These are phyloP conservation scores for Russula ochroleuca DNA, from an alignment of 768 basidiomycete species.

Conservation along the genomic window DNA sequence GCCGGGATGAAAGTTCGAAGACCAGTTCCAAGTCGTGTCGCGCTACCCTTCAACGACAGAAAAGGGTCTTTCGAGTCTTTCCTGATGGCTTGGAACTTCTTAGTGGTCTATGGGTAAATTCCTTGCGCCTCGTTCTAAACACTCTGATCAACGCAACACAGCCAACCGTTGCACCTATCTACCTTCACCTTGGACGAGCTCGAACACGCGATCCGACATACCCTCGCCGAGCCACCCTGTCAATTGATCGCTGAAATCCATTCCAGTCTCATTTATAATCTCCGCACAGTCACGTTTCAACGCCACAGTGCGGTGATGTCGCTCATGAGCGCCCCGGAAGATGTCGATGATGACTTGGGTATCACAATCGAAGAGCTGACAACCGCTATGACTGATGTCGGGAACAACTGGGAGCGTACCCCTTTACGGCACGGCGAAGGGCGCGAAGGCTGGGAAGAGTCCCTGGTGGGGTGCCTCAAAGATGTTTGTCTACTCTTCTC, in stretches of 20 bases:
- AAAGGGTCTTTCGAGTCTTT: slow-evolving; percentile 74
- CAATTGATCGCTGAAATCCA: slow-evolving; percentile 83
- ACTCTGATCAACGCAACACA: neutral
- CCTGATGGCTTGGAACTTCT: slow-evolving; percentile 90
- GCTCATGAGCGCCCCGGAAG: slow-evolving; percentile 43
- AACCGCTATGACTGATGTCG: slow-evolving; percentile 68
- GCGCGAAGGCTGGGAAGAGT: slow-evolving; percentile 88
- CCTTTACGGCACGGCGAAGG: slow-evolving; percentile 68
- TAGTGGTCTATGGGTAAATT: slow-evolving; percentile 84
- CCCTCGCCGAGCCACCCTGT: slow-evolving; percentile 62
- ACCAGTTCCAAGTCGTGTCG: slow-evolving; percentile 57
- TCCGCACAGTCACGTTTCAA: slow-evolving; percentile 74
- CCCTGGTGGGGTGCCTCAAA: slow-evolving; percentile 81
- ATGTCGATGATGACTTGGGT: slow-evolving; percentile 47
- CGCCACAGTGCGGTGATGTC: slow-evolving; percentile 74
- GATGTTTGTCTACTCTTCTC: slow-evolving; percentile 57
- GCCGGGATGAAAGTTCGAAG: slow-evolving; percentile 65
- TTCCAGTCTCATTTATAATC: slow-evolving; percentile 81
- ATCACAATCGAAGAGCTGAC: slow-evolving; percentile 60
- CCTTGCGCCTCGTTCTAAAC: neutral
- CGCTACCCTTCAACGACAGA: slow-evolving; percentile 65
- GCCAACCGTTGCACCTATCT: slow-evolving; percentile 84
- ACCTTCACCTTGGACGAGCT: slow-evolving; percentile 91
- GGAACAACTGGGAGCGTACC: slow-evolving; percentile 84
- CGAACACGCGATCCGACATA: slow-evolving; percentile 81